phyloP scores from a whole-genome alignment of 1,284 basidiomycete species.

The Blastosporella zonata region DNA sequence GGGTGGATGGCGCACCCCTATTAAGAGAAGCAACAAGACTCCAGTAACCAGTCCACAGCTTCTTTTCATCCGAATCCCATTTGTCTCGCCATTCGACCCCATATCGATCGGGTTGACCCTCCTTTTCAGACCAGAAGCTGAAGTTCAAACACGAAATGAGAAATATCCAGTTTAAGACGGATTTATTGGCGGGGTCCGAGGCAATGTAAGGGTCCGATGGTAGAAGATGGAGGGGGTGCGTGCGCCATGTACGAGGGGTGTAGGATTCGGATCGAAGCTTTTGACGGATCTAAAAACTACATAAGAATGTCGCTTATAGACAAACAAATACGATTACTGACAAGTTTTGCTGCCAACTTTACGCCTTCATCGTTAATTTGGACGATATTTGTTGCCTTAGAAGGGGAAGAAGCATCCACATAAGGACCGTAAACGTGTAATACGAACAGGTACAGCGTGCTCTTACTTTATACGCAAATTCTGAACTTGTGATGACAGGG shows the following conservation, averaged over 20 bases:
- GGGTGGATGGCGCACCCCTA: conserved; percentile 47
- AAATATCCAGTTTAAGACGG: conserved; percentile 78
- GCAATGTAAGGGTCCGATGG: conserved; percentile 60
- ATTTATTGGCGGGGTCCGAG: conserved; percentile 48
- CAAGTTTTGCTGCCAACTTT: conserved; percentile 57
- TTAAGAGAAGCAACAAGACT: conserved; percentile 75
- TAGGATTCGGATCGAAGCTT: conserved; percentile 62
- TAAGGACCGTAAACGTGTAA: conserved; percentile 1
- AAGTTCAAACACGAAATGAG: conserved; percentile 82
- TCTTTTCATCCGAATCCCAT: conserved; percentile 50
- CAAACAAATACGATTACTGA: conserved; percentile 30
- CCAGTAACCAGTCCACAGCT: conserved; percentile 77
- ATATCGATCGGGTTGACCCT: conserved; percentile 55
- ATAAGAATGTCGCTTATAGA: conserved; percentile 4
- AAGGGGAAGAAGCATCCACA: conserved; percentile 12
- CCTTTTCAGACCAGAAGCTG: conserved; percentile 79
- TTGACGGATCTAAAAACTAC: conserved; percentile 48
- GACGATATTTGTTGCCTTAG: conserved; percentile 56
- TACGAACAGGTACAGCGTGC: background rate
- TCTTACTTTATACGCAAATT: conserved; percentile 49
- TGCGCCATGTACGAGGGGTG: conserved; percentile 74
- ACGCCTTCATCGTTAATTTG: conserved; percentile 55
- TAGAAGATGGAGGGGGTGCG: conserved; percentile 70
- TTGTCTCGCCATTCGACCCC: conserved; percentile 73
- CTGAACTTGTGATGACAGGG: conserved; percentile 50